Evolutionary conservation across 2,329 filamentous ascomycete species (phyloP), one percentile per base, ranked within the genome.

Genomic region (Aspergillus pseudoviridinutans): DNA sequence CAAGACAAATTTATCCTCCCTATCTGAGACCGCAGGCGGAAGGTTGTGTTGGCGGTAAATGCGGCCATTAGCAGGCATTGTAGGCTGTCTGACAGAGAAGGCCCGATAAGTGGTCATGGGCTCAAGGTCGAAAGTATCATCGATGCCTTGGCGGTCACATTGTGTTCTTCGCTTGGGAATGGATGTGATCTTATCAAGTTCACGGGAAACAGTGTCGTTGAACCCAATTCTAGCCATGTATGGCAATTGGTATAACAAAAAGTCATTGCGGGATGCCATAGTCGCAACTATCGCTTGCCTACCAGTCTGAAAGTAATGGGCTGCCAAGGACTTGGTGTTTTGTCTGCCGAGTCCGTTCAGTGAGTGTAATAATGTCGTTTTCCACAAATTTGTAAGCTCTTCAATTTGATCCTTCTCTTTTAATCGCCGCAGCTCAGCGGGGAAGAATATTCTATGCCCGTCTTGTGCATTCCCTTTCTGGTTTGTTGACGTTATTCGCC

Each of bases 381-480:
- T 68, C 74, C 70, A 80, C 46, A 69, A 59, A 61, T 72, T 53
- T 58, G 96, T 77, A 1, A 91, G 72, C 0, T 84, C 86, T 59
- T 91, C 88, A 5, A 93, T 81, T 70, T 97, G 92, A 70, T 97
- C 92, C 61, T 85, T 88, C 55, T 86, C 83, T 58, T 88, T 84
- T 91, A 92, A 96, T 10, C 97, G 74, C 65, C 91, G 91, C 46
- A 96, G 78, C 55, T 89, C 91, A 0, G 87, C 87, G 0, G 94
- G 94, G 68, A 94, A 99, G 64, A 92, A 95, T 90, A 99, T 96
- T 68, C 90, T 92, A 76, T 87, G 88, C 0, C 89, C 84, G 67
- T 92, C 90, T 59, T 80, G 72, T 53, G 54, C 67, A 59, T 55
- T 68, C 58, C 64, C 65, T 49, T 61, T 66, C 56, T 58, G 70